phyloP scores from a whole-genome alignment of 208 protist species.

The Acanthamoeba healyi region DNA sequence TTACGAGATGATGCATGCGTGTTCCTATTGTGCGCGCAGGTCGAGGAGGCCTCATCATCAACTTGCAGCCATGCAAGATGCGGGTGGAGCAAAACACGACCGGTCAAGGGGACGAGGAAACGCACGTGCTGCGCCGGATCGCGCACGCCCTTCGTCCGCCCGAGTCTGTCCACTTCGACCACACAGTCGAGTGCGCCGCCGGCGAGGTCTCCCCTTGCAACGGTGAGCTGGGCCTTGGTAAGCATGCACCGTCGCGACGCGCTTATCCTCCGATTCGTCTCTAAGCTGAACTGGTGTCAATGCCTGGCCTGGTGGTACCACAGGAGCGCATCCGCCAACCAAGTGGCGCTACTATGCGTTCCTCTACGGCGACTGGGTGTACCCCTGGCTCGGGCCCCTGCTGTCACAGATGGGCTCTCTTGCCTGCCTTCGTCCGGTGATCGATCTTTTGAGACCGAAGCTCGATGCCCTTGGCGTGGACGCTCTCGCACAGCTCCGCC shows the following conservation, averaged over 20 bases:
- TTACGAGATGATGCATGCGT: no score
- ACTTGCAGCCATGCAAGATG: neutral
- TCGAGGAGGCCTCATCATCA: neutral
- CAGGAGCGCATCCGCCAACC: neutral
- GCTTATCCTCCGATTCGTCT: neutral
- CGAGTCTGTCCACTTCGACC: neutral
- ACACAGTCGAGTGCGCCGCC: neutral
- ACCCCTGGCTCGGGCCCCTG: neutral
- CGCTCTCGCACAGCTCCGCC: no score
- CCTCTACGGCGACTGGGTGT: constrained; percentile 4
- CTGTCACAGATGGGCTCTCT: neutral
- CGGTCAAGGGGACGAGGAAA: neutral
- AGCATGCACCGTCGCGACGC: no score
- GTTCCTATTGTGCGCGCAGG: no score
- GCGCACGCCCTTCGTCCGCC: neutral
- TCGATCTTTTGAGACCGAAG: neutral
- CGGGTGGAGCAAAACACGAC: neutral
- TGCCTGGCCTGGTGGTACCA: no score
- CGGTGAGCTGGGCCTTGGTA: neutral
- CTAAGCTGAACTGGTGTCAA: no score
- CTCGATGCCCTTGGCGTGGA: no score
- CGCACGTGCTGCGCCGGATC: neutral
- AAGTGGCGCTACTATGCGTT: constrained; percentile 6
- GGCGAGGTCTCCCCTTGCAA: neutral
- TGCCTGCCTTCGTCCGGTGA: neutral